Evolutionary conservation across 2,329 filamentous ascomycete species (phyloP).

Genomic region (Daldinia sp.): DNA sequence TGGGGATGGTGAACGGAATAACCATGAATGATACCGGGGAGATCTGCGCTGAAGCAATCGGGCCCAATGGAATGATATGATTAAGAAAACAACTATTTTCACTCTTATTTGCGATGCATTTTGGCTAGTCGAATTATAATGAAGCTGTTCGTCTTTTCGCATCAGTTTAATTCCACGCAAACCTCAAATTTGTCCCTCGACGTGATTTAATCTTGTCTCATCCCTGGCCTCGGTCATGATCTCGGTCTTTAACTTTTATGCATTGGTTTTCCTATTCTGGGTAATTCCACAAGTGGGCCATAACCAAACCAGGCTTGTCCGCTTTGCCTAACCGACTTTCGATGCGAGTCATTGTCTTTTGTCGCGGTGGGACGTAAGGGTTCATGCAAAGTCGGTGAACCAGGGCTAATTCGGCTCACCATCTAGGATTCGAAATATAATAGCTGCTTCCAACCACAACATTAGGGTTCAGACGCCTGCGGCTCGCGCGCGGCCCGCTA

Average conservation of each 20-base stretch:
- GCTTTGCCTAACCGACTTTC: constrained; percentile 9
- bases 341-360: constrained; percentile 28
- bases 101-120: constrained; percentile 16
- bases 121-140: constrained; percentile 27
- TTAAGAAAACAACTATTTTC: constrained; percentile 27
- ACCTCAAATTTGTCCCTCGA: constrained; percentile 14
- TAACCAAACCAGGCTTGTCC: constrained; percentile 9
- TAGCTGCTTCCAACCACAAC: constrained; percentile 13
- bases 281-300: constrained; percentile 19
- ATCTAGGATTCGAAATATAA: constrained; percentile 11
- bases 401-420: constrained; percentile 11
- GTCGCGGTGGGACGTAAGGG: constrained; percentile 27
- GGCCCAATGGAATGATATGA: constrained; percentile 33
- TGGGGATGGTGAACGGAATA: constrained; percentile 30
- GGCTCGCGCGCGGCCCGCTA: constrained; percentile 30
- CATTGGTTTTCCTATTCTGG: constrained; percentile 25
- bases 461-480: constrained; percentile 20
- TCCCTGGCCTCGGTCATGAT: constrained; percentile 3
- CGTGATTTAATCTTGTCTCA: neutral
- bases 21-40: constrained; percentile 35
- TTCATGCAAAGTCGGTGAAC: constrained; percentile 33
- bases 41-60: constrained; percentile 26
- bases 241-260: constrained; percentile 3
- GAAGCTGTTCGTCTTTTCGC: constrained; percentile 19
- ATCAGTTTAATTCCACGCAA: constrained; percentile 17